Base-by-base conservation (phyloP, 352 stramenopile genomes). In the Pythium phragmitis region DNA sequence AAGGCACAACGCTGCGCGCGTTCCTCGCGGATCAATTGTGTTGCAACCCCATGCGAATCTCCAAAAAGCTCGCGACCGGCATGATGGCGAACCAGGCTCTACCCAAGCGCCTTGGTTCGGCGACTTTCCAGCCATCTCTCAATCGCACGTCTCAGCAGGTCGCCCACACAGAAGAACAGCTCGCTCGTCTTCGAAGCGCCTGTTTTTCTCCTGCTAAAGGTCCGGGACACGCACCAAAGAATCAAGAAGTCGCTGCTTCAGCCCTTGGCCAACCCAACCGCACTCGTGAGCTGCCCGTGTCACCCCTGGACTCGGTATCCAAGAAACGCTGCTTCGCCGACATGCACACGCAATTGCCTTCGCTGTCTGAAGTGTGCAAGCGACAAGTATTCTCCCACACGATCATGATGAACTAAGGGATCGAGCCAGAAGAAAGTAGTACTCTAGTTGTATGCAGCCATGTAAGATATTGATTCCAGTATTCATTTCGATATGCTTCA, bases 1-100 rank as follows among this genome's bases (percentile, higher is more conserved):
- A 95, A 34, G 91, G 91, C n/a, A 88, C 80, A 39, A 97, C 90
- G 8, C 72, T 98, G 16, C 73, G 93, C 34, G 79, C 79, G 4
- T 97, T 95, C 68, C 70, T 98, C 2, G 89, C 93, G 7, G 73
- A 97, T 46, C 94, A 91, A 56, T 63, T 98, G 4, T 82, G 89
- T 53, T 98, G 93, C 68, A 91, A 98, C 75, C 91, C 92, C 4
- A 98, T 98, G 92, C 70, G 93, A 6, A 98, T 98, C 53, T 97
- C 91, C 7, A 98, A 98, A 74, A 98, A 98, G 69, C 97, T 95
- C 60, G 85, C 87, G 11, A 74, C 54, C 2, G 57, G 61, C 5
- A 59, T 55, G 33, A 73, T 76, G 46, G 66, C 52, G 1, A 63
- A 59, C 51, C 59, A 63, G 11, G 42, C 39, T 12, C 23, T 76